Evolutionary conservation across 2,329 filamentous ascomycete genomes (phyloP).

Genomic region (Alternaria brassicae): DNA sequence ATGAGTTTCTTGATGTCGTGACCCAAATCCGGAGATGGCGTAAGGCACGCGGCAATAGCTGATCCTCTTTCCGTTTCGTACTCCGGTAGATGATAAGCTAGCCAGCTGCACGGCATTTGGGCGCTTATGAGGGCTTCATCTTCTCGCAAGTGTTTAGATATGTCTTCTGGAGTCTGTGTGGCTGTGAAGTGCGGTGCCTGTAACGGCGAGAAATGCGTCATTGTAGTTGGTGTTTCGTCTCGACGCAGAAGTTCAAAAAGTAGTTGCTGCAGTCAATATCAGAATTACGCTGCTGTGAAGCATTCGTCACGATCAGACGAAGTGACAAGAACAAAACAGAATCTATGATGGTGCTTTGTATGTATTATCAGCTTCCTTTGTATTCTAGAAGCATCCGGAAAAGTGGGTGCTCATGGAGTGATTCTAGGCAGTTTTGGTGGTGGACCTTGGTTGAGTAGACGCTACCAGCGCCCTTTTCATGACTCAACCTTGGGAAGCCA

Average conservation of each 20-base stretch:
- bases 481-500: background rate
- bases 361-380: background rate
- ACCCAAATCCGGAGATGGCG: background rate
- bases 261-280: background rate
- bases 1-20: slow-evolving; percentile 6
- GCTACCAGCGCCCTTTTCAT: background rate
- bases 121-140: slow-evolving; percentile 12
- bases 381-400: background rate
- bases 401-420: background rate
- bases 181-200: slow-evolving; percentile 9
- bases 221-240: background rate
- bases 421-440: background rate
- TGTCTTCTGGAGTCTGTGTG: slow-evolving; percentile 1
- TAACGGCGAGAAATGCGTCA: slow-evolving; percentile 2
- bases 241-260: background rate
- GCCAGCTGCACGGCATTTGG: slow-evolving; percentile 18
- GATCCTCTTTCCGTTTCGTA: background rate
- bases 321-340: background rate
- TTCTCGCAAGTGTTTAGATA: slow-evolving; percentile 9
- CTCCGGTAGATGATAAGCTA: slow-evolving; percentile 11
- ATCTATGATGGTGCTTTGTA: background rate
- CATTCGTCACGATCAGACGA: background rate
- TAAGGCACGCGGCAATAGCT: slow-evolving; percentile 1
- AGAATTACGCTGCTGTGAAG: background rate
- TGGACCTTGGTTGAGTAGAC: background rate